These are phyloP conservation scores for Francoa sonchifolia DNA, from an alignment of 441 rosid species.

Conservation along the genomic window DNA sequence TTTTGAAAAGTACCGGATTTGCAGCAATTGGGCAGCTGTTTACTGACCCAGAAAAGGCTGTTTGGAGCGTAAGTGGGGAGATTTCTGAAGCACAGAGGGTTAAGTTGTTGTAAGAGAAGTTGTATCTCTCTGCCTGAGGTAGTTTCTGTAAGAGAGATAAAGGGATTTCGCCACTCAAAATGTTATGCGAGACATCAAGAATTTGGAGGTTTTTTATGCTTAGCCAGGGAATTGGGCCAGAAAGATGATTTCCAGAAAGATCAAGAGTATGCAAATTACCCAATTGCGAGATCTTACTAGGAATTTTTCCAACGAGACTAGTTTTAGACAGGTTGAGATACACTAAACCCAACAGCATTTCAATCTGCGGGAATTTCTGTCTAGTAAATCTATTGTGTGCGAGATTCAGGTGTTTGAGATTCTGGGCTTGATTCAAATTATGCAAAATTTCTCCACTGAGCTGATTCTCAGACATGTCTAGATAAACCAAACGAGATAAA, in stretches of 20 bases:
- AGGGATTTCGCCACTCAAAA: conserved; percentile 73
- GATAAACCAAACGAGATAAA: conserved; percentile 50
- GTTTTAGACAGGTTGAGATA: conserved; percentile 68
- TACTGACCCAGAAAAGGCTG: conserved; percentile 47
- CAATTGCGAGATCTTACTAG: conserved; percentile 38
- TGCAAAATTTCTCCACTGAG: conserved; percentile 57
- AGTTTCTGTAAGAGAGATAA: conserved; percentile 37
- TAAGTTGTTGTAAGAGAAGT: conserved; percentile 85
- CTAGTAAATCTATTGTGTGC: conserved; percentile 60
- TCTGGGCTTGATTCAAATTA: conserved; percentile 31
- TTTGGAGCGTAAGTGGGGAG: conserved; percentile 29
- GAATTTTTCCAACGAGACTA: conserved; percentile 50
- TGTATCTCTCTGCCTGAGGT: conserved; percentile 48
- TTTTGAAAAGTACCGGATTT: conserved; percentile 44
- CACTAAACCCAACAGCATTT: conserved; percentile 35
- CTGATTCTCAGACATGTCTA: conserved; percentile 82
- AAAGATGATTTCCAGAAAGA: conserved; percentile 63
- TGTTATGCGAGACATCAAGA: conserved; percentile 66
- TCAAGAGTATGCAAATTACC: conserved; percentile 46
- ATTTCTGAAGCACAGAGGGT: conserved; percentile 53
- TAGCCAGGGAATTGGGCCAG: conserved; percentile 43
- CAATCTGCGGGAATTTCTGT: conserved; percentile 44
- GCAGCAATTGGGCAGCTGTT: conserved; percentile 87
- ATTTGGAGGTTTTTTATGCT: conserved; percentile 31
- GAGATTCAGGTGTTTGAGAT: conserved; percentile 59